phyloP scores from a whole-genome alignment of 2,329 filamentous ascomycete genomes.

The Coniochaeta pulveracea region DNA sequence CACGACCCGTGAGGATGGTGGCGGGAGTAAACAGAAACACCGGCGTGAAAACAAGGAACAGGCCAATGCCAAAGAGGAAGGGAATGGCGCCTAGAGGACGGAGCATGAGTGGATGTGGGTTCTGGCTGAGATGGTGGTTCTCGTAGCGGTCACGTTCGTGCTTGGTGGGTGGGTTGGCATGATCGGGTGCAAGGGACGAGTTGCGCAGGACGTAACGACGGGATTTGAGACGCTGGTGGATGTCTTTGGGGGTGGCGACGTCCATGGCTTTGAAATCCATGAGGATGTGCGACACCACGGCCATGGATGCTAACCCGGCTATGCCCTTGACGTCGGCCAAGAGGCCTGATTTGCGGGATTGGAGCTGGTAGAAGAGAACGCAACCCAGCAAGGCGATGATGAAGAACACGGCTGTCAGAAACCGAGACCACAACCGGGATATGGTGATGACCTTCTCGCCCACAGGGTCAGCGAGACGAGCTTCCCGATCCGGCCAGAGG shows the following conservation, averaged over 20 bases:
- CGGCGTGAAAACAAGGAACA: conserved; percentile 48
- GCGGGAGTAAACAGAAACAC: conserved; percentile 48
- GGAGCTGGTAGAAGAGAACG: conserved; percentile 48
- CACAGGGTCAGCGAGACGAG: conserved; percentile 28
- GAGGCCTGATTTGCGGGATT: conserved; percentile 52
- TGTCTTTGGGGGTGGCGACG: conserved; percentile 51
- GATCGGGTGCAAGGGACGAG: conserved; percentile 57
- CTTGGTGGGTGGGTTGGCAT: conserved; percentile 30
- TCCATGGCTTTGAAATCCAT: conserved; percentile 66
- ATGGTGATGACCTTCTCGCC: conserved; percentile 43
- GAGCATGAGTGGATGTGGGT: conserved; percentile 60
- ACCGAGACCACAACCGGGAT: conserved; percentile 46
- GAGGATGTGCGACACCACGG: conserved; percentile 60
- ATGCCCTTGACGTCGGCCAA: conserved; percentile 61
- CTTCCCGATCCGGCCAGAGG: conserved; percentile 38
- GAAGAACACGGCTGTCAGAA: conserved; percentile 43
- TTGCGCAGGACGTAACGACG: conserved; percentile 60
- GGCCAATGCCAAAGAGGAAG: conserved; percentile 44
- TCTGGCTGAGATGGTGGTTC: conserved; percentile 38
- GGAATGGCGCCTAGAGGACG: conserved; percentile 46
- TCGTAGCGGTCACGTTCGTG: conserved; percentile 34
- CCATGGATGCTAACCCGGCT: conserved; percentile 65
- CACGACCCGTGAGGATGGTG: conserved; percentile 44
- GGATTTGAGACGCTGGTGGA: conserved; percentile 55
- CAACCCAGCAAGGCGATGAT: conserved; percentile 47